Conservation (phyloP, 306 rosid genomes). For the Prunus fruticosa region DNA sequence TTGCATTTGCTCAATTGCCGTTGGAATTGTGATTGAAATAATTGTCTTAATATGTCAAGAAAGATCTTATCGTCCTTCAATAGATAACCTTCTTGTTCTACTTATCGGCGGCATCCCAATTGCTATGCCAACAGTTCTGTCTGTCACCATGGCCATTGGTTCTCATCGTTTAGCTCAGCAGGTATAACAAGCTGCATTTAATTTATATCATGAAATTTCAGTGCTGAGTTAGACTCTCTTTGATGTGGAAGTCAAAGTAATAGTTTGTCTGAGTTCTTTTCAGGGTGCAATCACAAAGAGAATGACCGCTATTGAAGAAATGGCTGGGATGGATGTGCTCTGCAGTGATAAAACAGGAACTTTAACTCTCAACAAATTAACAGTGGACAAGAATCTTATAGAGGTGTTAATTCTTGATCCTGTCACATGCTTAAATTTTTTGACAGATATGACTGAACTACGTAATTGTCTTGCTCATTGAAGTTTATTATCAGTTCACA, state of each 20-base stretch:
- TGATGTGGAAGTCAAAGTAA: background rate
- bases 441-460: background rate
- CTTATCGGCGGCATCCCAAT: conserved; percentile 24
- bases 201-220: background rate
- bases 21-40: conserved; percentile 9
- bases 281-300: conserved; percentile 19
- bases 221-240: background rate
- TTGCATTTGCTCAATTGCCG: conserved; percentile 19
- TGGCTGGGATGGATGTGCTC: conserved; percentile 23
- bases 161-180: conserved; percentile 20
- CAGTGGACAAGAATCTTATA: conserved; percentile 20
- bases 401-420: conserved; percentile 11
- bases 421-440: background rate
- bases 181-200: conserved; percentile 4
- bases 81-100: conserved; percentile 26
- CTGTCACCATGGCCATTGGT: conserved; percentile 24
- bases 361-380: conserved; percentile 21
- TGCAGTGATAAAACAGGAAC: conserved; percentile 25
- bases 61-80: background rate
- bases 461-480: background rate
- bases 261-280: background rate
- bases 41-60: background rate
- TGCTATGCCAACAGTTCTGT: conserved; percentile 22
- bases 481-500: background rate
- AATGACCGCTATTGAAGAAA: conserved; percentile 22